phyloP scores from a whole-genome alignment of 2,329 filamentous ascomycete genomes.

The Cercospora sp. region DNA sequence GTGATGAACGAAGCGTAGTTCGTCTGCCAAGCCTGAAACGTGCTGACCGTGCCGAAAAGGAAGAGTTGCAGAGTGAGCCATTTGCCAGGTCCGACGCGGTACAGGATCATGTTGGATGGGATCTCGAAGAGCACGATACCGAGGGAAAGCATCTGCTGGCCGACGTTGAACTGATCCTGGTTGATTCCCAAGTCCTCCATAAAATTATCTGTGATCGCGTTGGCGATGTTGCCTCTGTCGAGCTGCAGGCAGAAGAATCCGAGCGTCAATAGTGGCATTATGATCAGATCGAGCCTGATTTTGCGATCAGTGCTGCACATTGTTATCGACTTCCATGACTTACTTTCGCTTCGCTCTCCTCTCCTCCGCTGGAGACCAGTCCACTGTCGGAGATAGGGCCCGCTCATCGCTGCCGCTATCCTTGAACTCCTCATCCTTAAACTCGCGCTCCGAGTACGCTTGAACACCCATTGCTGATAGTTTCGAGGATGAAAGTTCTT shows the following conservation, averaged over 20 bases:
- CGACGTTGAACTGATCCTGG: conserved; percentile 39
- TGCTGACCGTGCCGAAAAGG: conserved; percentile 41
- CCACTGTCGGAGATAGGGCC: conserved; percentile 1
- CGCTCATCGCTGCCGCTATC: conserved; percentile 7
- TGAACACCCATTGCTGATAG: background rate
- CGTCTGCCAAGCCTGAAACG: conserved; percentile 46
- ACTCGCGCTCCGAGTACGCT: background rate
- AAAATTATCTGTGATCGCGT: conserved; percentile 38
- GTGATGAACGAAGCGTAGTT: conserved; percentile 42
- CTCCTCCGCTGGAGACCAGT: conserved; percentile 34
- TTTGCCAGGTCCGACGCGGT: conserved; percentile 40
- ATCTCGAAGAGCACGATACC: conserved; percentile 40
- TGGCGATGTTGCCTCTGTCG: conserved; percentile 38
- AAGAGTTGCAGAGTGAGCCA: conserved; percentile 45
- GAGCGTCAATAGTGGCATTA: conserved; percentile 38
- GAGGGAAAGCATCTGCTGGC: conserved; percentile 39
- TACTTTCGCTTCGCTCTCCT: conserved; percentile 35
- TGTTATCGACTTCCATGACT: conserved; percentile 8
- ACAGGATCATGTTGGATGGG: conserved; percentile 37
- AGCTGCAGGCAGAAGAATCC: conserved; percentile 40
- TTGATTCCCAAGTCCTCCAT: conserved; percentile 36
- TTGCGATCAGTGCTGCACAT: conserved; percentile 3
- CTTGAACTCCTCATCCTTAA: background rate
- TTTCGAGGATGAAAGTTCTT: background rate
- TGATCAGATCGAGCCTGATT: conserved; percentile 34